Base-by-base conservation (phyloP, 176 grass and related monocot species). In the Eragrostis nindensis region DNA sequence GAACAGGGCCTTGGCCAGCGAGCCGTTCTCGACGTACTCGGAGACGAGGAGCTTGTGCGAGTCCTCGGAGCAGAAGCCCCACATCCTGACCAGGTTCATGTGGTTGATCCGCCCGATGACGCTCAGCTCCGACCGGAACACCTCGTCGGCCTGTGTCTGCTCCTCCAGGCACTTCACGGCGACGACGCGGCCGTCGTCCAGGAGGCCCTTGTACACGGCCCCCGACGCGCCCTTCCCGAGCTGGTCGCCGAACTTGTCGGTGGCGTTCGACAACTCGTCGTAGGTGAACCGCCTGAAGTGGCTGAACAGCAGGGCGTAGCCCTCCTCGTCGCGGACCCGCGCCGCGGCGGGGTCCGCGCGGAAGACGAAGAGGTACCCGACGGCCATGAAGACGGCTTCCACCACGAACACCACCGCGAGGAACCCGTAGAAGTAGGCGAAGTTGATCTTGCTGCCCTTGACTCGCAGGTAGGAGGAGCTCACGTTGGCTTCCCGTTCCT, bases 281-380 rank as follows among this genome's bases (percentile, higher is more conserved):
- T 95, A 95, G 22, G 54, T 87, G 84, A 95, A 92, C 48, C 89
- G 39, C n/a, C 73, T 62, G 78, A 95, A 95, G 3, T 86, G 89
- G 62, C 59, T 82, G 42, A 88, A 72, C 40, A 87, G 21, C 19
- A 65, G 19, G 18, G 50, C 80, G 76, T 90, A 95, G 12, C 78
- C 63, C 26, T 92, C 81, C 6, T 66, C 80, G 22, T 62, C 73
- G 8, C 4, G 70, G 24, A 72, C 40, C 16, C 41, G 62, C 21
- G 15, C 76, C 1, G 64, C 53, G 11, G 57, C 52, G 2, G 67
- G 53, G 56, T 71, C 79, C 1, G 73, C 66, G 0, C 80, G 86
- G 49, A 87, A 92, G 10, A 95, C 78, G 76, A 90, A 88, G 42
- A 79, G 50, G 68, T 83, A 95, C 9, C 93, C 93, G 0, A 79